Conservation (phyloP, 352 stramenopile genomes). For the Phytophthora meadii region DNA sequence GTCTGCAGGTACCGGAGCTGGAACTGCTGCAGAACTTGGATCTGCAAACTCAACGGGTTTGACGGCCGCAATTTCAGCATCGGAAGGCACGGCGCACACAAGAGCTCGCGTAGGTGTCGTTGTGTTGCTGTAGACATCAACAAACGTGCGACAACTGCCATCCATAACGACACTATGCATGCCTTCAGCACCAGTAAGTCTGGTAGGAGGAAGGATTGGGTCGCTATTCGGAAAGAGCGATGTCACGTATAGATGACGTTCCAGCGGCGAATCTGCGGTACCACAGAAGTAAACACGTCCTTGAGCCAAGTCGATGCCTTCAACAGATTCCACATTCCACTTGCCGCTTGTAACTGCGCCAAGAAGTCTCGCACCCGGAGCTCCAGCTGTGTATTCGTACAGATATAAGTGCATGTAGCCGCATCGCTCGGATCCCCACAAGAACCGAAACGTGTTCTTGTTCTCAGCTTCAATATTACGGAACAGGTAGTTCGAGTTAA, state of each 20-base stretch:
- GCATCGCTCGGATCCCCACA: conserved; percentile 94
- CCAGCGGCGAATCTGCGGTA: conserved; percentile 87
- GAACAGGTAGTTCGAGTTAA: conserved; percentile 96
- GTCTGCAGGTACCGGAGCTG: conserved; percentile 12
- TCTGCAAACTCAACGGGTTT: conserved; percentile 26
- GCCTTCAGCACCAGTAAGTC: conserved; percentile 80
- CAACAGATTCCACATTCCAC: conserved; percentile 85
- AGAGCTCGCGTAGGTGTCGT: conserved; percentile 67
- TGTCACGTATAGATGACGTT: conserved; percentile 92
- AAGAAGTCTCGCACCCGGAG: conserved; percentile 48
- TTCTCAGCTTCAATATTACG: conserved; percentile 81
- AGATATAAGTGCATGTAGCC: conserved; percentile 97
- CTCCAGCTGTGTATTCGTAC: conserved; percentile 87
- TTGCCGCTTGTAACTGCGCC: conserved; percentile 69
- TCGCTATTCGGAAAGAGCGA: conserved; percentile 54
- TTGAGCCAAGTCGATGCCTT: conserved; percentile 79
- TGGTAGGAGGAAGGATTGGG: conserved; percentile 55
- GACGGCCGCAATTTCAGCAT: conserved; percentile 42
- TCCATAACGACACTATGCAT: conserved; percentile 94
- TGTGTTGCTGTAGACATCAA: conserved; percentile 86
- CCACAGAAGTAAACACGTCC: conserved; percentile 91
- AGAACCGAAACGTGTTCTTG: conserved; percentile 93
- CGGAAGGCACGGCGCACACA: conserved; percentile 59
- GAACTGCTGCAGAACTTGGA: conserved; percentile 10
- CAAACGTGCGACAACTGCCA: conserved; percentile 75